Percentiles rank a stretch among this genome's conserved stretches.
Conservation (phyloP, 495 filamentous ascomycete species). For the Xylaria nigripes region DNA sequence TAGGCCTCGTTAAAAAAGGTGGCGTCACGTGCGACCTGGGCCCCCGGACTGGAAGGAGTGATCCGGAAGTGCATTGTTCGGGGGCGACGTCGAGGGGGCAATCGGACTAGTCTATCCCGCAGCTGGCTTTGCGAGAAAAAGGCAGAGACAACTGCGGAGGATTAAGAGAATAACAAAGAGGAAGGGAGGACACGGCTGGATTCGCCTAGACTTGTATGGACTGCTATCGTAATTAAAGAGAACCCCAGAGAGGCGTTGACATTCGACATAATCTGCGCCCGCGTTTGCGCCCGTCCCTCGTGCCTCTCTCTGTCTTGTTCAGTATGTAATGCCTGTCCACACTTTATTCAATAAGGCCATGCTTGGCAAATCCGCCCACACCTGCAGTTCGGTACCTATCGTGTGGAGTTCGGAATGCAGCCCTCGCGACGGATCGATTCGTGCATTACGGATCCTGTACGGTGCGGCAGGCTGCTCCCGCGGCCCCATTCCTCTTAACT, state of each 20-base stretch:
- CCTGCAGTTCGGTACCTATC: too few species aligned
- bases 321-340: not conserved
- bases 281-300: not conserved
- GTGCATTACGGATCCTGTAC: too few species aligned
- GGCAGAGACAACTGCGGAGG: not conserved
- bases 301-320: not conserved
- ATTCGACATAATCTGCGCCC: not conserved
- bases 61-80: not conserved
- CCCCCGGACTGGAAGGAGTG: not conserved
- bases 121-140: conserved; percentile 5
- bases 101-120: conserved; percentile 3
- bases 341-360: too few species aligned
- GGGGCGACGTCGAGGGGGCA: not conserved
- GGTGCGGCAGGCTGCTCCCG: too few species aligned
- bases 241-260: not conserved
- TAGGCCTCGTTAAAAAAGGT: not conserved
- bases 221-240: conserved; percentile 9
- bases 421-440: too few species aligned
- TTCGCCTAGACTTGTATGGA: conserved; percentile 8
- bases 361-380: too few species aligned
- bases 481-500: too few species aligned
- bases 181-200: not conserved
- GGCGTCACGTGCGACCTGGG: not conserved
- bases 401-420: too few species aligned
- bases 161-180: not conserved